Evolutionary conservation across 2,329 filamentous ascomycete genomes (phyloP).

Genomic region (Xylariaceae sp.): DNA sequence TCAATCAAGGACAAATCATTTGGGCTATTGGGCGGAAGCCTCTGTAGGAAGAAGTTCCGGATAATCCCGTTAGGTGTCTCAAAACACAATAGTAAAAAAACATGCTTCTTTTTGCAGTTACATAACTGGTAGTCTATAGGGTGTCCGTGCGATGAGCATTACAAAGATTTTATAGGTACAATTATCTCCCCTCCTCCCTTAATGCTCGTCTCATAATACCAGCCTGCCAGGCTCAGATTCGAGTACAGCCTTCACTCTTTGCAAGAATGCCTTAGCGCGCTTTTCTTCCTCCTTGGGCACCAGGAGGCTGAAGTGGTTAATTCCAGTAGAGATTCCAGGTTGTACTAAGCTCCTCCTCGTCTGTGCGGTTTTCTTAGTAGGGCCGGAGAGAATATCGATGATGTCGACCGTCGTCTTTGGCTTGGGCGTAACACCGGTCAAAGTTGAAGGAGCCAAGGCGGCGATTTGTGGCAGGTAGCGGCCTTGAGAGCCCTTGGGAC

Average conservation of each 20-base stretch:
- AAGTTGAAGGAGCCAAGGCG: conserved; percentile 48
- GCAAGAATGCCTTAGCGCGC: conserved; percentile 76
- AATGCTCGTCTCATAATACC: conserved; percentile 54
- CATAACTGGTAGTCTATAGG: conserved; percentile 24
- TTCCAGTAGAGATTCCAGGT: conserved; percentile 49
- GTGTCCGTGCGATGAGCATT: conserved; percentile 11
- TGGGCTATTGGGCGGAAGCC: conserved; percentile 6
- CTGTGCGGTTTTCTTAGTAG: conserved; percentile 28
- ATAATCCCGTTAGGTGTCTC: too few species aligned
- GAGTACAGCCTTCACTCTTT: conserved; percentile 78
- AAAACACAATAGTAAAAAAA: not conserved
- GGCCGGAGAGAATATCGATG: conserved; percentile 69
- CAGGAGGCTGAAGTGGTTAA: conserved; percentile 77
- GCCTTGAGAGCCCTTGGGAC: conserved; percentile 54
- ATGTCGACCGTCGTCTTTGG: conserved; percentile 63
- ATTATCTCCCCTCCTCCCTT: conserved; percentile 2
- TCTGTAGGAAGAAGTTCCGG: too few species aligned
- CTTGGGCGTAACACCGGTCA: conserved; percentile 30
- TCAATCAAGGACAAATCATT: conserved; percentile 16
- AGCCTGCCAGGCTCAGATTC: conserved; percentile 76
- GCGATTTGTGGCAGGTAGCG: conserved; percentile 69
- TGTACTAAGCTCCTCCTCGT: conserved; percentile 35
- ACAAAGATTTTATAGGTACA: conserved; percentile 23
- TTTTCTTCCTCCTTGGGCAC: conserved; percentile 78
- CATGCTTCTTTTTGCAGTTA: not conserved